Percentiles rank a stretch among this genome's conserved stretches.
Conservation (phyloP, 1,284 basidiomycete genomes). For the Tilletia caries region DNA sequence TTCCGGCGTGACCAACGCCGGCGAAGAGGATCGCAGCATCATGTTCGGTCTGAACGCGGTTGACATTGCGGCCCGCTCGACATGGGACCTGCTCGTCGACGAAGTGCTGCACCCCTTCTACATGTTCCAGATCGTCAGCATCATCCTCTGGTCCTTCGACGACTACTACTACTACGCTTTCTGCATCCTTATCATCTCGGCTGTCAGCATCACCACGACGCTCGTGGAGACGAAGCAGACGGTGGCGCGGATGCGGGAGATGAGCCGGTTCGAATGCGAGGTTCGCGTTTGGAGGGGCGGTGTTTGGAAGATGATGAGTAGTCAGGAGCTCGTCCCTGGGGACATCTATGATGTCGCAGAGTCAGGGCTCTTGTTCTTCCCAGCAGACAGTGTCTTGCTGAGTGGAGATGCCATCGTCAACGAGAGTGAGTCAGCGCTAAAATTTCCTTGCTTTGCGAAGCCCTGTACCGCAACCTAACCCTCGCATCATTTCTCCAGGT, state of each 20-base stretch:
- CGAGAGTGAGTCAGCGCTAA: slow-evolving; percentile 64
- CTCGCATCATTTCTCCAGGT: slow-evolving; percentile 1
- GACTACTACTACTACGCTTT: slow-evolving; percentile 92
- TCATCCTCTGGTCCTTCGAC: slow-evolving; percentile 89
- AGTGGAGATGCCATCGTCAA: slow-evolving; percentile 96
- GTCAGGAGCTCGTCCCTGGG: slow-evolving; percentile 80
- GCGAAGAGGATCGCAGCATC: slow-evolving; percentile 51
- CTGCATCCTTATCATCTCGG: slow-evolving; percentile 89
- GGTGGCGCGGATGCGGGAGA: slow-evolving; percentile 88
- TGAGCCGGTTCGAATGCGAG: slow-evolving; percentile 85
- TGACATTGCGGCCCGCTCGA: slow-evolving; percentile 84
- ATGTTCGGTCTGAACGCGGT: slow-evolving; percentile 86
- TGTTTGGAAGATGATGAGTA: slow-evolving; percentile 60
- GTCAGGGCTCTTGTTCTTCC: slow-evolving; percentile 71
- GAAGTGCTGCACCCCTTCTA: slow-evolving; percentile 54
- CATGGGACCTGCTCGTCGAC: slow-evolving; percentile 76
- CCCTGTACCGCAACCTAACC: neutral
- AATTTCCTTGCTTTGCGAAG: neutral
- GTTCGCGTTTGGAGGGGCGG: slow-evolving; percentile 72
- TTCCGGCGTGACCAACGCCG: slow-evolving; percentile 38
- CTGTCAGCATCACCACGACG: slow-evolving; percentile 79
- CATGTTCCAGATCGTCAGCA: slow-evolving; percentile 95
- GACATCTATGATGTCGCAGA: slow-evolving; percentile 86
- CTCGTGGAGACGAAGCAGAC: slow-evolving; percentile 84
- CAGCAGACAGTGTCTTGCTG: slow-evolving; percentile 85